These are phyloP conservation scores for Magnaporthiopsis rhizophila DNA, from an alignment of 2,329 filamentous ascomycete genomes.

Conservation along the genomic window DNA sequence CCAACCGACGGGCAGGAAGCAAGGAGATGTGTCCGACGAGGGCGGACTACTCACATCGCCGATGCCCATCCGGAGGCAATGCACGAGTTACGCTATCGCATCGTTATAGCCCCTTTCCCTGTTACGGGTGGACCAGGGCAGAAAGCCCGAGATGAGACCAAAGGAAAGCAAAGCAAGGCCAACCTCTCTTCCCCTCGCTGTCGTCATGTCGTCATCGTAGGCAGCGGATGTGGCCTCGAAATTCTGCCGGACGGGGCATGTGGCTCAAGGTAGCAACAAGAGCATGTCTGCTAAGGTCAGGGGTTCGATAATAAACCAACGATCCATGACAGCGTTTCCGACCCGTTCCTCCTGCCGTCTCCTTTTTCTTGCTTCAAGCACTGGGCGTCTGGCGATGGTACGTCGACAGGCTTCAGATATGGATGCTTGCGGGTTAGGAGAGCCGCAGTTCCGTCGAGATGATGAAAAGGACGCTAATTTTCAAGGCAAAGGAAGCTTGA, in stretches of 20 bases:
- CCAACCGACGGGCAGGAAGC: background rate
- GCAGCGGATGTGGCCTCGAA: no score
- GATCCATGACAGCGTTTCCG: background rate
- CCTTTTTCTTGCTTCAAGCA: background rate
- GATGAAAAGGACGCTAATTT: background rate
- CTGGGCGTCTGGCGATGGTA: background rate
- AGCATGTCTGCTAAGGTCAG: background rate
- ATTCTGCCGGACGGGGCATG: background rate
- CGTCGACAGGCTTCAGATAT: background rate
- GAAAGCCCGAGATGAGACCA: background rate
- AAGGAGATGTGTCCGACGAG: background rate
- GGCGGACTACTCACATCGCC: background rate
- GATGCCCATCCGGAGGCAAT: background rate
- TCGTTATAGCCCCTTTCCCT: background rate
- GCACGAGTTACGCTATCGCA: background rate
- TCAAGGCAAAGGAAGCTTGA: background rate
- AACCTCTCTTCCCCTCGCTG: background rate
- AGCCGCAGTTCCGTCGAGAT: background rate
- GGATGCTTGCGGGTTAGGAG: no score
- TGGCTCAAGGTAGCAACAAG: background rate
- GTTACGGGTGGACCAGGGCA: background rate
- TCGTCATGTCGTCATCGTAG: background rate
- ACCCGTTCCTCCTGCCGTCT: background rate
- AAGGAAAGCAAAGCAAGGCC: background rate
- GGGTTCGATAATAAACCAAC: background rate